Conservation (phyloP, 2,329 filamentous ascomycete genomes). For the Aspergillus fumigatiaffinis region DNA sequence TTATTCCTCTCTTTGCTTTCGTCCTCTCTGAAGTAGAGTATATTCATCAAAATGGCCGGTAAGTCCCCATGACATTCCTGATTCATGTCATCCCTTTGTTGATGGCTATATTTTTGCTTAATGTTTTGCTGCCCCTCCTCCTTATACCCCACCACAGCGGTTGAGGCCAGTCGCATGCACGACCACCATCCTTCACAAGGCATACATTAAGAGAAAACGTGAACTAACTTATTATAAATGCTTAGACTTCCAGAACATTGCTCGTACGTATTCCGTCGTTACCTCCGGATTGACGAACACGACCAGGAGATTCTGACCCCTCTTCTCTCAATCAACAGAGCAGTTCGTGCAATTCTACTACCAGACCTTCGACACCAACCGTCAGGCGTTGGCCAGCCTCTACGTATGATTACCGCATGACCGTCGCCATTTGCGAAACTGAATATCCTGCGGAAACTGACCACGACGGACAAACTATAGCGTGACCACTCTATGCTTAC, state of each 20-base stretch:
- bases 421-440: background rate
- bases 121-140: constrained; percentile 21
- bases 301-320: constrained; percentile 2
- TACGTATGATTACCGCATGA: constrained; percentile 62
- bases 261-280: constrained; percentile 31
- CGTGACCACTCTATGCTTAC: constrained; percentile 86
- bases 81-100: background rate
- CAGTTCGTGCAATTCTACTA: constrained; percentile 93
- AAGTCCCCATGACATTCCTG: constrained; percentile 16
- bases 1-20: constrained; percentile 12
- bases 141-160: constrained; percentile 14
- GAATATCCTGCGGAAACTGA: constrained; percentile 5
- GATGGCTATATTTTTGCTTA: background rate
- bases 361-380: constrained; percentile 74
- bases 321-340: constrained; percentile 50
- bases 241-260: constrained; percentile 37
- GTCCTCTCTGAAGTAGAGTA: background rate
- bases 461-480: constrained; percentile 44
- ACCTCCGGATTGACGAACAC: background rate
- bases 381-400: constrained; percentile 61
- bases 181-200: background rate
- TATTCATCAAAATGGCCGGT: constrained; percentile 33
- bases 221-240: constrained; percentile 11
- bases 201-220: background rate
- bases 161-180: background rate